These are phyloP conservation scores for Schizophyllum amplum DNA, from an alignment of 1,284 basidiomycete species.

Conservation along the genomic window DNA sequence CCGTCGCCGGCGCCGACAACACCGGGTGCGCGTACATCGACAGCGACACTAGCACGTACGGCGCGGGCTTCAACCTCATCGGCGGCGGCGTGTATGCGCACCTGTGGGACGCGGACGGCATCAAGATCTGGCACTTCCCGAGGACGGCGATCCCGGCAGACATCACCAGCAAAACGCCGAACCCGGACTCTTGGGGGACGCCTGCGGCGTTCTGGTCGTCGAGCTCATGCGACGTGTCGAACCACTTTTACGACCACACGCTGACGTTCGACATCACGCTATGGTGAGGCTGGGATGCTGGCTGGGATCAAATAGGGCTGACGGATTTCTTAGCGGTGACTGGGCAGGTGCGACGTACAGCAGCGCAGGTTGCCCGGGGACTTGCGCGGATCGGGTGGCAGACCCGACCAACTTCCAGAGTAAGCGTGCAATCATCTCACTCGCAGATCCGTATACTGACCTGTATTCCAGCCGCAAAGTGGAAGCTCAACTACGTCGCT, in stretches of 20 bases:
- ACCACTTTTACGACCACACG: constrained; percentile 46
- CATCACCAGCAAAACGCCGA: constrained; percentile 32
- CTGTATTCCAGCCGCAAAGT: constrained; percentile 2
- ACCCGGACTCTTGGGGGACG: constrained; percentile 52
- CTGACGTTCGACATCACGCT: constrained; percentile 49
- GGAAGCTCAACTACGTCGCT: constrained; percentile 4
- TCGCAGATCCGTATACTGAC: background rate
- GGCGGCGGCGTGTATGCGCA: constrained; percentile 53
- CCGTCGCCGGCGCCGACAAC: constrained; percentile 30
- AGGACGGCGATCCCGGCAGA: constrained; percentile 45
- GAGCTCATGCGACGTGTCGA: constrained; percentile 25
- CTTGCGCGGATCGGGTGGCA: background rate
- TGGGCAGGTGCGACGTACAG: background rate
- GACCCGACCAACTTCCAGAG: constrained; percentile 1
- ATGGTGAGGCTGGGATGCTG: constrained; percentile 19
- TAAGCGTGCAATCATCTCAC: background rate
- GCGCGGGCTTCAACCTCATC: constrained; percentile 36
- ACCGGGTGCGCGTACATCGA: constrained; percentile 45
- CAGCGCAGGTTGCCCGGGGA: background rate
- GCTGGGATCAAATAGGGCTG: background rate
- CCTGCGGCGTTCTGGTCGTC: constrained; percentile 33
- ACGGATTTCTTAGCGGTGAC: background rate
- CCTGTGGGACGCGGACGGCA: constrained; percentile 44
- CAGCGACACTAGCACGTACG: constrained; percentile 33
- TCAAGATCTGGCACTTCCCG: constrained; percentile 54